Evolutionary conservation across 306 rosid species (phyloP), one percentile per base, ranked within the genome.

Genomic region (Vachellia collinsii): DNA sequence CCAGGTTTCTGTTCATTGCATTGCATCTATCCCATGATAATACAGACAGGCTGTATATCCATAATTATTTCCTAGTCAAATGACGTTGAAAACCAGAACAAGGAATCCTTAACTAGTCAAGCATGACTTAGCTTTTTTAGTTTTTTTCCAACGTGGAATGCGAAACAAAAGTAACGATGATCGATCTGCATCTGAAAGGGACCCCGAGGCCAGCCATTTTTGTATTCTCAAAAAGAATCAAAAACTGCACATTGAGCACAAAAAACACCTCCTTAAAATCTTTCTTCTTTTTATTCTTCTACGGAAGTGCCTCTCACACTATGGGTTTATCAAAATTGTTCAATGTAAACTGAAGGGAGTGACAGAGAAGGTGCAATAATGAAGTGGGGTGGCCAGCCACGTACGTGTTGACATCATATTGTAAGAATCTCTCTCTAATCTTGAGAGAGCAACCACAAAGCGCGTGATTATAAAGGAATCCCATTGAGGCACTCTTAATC

Each of bases 331-430:
- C 1, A 59, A 61, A 14, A 6, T 16, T 23, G 3, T 9, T 58
- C 20, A 8, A 4, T 47, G 36, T 13, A 25, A 20, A 58, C 8
- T 9, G 4, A 3, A 11, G 17, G 16, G 16, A 82, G 48, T 25
- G 71, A 79, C 81, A 79, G 74, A 65, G 67, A 42, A 23, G 56
- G 34, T 25, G 8, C 84, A 86, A 86, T 82, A 29, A 86, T 82
- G 67, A 79, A 71, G 63, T 70, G 41, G 39, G 47, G 3, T 43
- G 48, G 56, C 5, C 46, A 59, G 39, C 78, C 81, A 4, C 76
- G n/a, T 29, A 76, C 79, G 14, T 6, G n/a, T 29, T 48, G 78
- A 73, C 87, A 53, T 81, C 88, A 74, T 72, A 69, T 4, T 11
- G 43, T 41, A 66, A 81, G 12, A 79, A 23, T 9, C 38, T 72